Evolutionary conservation across 164 flowering plant genomes (phyloP), one percentile per base, ranked within the genome.

Genomic region (Malania oleifera): DNA sequence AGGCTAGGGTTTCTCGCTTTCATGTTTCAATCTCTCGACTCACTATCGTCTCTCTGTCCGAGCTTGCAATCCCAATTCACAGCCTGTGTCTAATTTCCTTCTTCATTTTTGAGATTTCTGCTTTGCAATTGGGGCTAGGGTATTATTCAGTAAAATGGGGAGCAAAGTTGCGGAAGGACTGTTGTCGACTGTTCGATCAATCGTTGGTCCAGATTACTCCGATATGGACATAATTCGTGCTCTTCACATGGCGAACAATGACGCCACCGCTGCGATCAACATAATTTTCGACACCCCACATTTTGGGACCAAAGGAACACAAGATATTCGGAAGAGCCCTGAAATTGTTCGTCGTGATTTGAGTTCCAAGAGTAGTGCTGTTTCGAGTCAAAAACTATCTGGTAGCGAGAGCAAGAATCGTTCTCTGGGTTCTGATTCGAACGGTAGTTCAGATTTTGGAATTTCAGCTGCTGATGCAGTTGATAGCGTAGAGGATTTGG

Each of bases 191-290:
- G 85, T 95, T 44, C 77, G 88, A 47, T 73, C 97, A 1, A 61
- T 95, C 20, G 82, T 95, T 31, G 97, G 97, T 20, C 23, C 56
- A 1, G 91, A 80, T 0, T 85, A 71, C 67, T 71, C 97, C 13
- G 83, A 88, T 25, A 95, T 91, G 97, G 97, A 95, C 70, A 77
- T 93, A 45, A 80, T 85, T 61, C 85, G 99, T 26, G 96, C 97
- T 7, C 84, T 93, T 38, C 96, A 93, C 73, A 61, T 90, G 92
- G 84, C 91, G n/a, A 90, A 90, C 15, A 77, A 76, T 66, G 91
- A 93, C 31, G 71, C 71, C 38, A 85, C 92, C 13, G 96, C 89
- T n/a, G 96, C 99, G 13, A 85, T 93, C 37, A 93, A 93, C 74
- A 86, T 93, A 5, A 82, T 93, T 27, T 76, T 88, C 44, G 97